phyloP scores from a whole-genome alignment of 23 red algal species.

The Gracilaria domingensis region DNA sequence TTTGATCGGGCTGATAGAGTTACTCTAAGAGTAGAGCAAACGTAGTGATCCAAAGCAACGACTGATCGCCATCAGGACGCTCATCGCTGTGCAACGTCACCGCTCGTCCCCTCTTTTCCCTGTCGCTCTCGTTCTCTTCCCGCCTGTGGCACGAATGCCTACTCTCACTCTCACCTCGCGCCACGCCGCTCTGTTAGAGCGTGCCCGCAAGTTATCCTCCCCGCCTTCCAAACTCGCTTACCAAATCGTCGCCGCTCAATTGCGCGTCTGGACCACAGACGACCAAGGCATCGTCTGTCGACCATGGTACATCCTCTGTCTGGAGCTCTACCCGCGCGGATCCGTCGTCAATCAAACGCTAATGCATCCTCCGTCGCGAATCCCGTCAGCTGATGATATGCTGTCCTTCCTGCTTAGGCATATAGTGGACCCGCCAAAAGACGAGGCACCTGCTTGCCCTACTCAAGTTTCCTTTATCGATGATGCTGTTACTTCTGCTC shows the following conservation, averaged over 20 bases:
- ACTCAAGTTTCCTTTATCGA: conserved; percentile 73
- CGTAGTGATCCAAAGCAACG: no score
- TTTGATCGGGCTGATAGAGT: no score
- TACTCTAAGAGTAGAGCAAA: no score
- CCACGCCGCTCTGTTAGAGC: conserved; percentile 8
- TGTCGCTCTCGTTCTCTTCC: not conserved
- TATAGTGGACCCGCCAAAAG: conserved; percentile 58
- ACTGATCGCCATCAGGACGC: no score
- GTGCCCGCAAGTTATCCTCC: not conserved
- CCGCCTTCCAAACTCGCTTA: conserved; percentile 34
- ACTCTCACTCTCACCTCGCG: not conserved
- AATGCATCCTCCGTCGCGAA: not conserved
- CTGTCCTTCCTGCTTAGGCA: conserved; percentile 46
- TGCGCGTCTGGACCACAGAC: conserved; percentile 81
- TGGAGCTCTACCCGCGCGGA: conserved; percentile 87
- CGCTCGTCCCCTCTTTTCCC: not conserved
- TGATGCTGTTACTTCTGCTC: not conserved
- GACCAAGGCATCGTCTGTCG: conserved; percentile 48
- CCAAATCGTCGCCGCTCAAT: conserved; percentile 67
- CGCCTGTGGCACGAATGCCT: not conserved
- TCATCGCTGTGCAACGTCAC: no score
- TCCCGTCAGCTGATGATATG: conserved; percentile 31
- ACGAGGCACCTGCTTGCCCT: conserved; percentile 41
- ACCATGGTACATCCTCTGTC: conserved; percentile 70
- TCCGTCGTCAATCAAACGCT: conserved; percentile 57